phyloP scores from a whole-genome alignment of 768 basidiomycete species.

The Pulveroboletus sp. region DNA sequence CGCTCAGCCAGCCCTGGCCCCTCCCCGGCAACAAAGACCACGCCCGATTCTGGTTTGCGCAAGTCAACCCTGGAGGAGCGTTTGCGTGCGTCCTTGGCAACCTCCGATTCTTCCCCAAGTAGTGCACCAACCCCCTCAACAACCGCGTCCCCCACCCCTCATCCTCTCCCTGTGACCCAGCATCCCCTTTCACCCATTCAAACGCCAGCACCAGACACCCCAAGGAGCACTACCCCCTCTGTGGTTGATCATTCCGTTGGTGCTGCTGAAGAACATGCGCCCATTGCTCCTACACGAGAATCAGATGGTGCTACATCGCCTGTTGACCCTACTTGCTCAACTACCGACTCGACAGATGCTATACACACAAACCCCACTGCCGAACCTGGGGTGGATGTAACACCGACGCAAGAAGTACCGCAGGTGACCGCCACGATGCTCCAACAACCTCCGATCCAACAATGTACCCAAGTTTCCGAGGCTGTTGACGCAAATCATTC shows the following conservation, averaged over 20 bases:
- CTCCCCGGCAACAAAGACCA: slow-evolving; percentile 14
- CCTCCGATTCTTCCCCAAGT: slow-evolving; percentile 50
- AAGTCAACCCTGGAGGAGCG: slow-evolving; percentile 75
- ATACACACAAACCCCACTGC: neutral
- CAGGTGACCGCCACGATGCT: neutral
- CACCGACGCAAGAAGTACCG: neutral
- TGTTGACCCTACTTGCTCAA: neutral
- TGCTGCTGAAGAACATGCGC: neutral
- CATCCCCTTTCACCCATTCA: slow-evolving; percentile 42
- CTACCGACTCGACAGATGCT: neutral
- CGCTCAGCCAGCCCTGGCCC: slow-evolving; percentile 26
- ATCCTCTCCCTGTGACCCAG: slow-evolving; percentile 21
- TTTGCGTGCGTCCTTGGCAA: slow-evolving; percentile 60
- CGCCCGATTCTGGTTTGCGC: slow-evolving; percentile 26
- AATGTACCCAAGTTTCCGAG: neutral
- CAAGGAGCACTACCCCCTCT: slow-evolving; percentile 6
- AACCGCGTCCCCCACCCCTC: slow-evolving; percentile 41
- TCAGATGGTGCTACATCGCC: neutral
- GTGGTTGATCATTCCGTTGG: neutral
- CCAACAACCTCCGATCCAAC: neutral
- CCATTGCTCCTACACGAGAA: neutral
- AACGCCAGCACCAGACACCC: slow-evolving; percentile 44
- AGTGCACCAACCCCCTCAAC: slow-evolving; percentile 42
- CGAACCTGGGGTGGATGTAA: neutral
- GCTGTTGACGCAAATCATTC: neutral